Evolutionary conservation across 2,329 filamentous ascomycete species (phyloP), one percentile per base, ranked within the genome.

Genomic region (Fusarium veterinarium): DNA sequence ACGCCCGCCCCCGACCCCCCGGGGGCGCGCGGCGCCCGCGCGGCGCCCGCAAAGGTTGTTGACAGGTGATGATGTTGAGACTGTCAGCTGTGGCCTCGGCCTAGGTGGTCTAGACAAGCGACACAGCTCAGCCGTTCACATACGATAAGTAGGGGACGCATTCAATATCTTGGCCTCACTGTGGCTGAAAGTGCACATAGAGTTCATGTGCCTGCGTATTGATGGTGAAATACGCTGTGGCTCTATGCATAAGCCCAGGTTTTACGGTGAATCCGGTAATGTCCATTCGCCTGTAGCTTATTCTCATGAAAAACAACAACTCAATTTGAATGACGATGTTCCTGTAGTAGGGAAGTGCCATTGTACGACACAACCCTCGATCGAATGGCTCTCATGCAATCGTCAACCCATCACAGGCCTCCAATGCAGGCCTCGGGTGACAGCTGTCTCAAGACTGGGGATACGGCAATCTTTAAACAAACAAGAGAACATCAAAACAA

Each of bases 51-150:
- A 23, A 40, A 38, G n/a, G 53, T 52, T 45, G 41, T 52, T 41
- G 41, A 63, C 49, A 64, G 65, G 57, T 69, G 57, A 45, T 33
- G 51, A 40, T 61, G 30, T 55, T 45, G 44, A 45, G 35, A 60
- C 38, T 57, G 31, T 63, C 67, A 71, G 67, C 56, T 60, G 40
- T 59, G 28, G 46, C 42, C 67, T 51, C 41, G 35, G 69, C 69
- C 70, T 40, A 38, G 55, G 41, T 44, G 31, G 69, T 65, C 69
- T 42, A 56, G 64, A 52, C 55, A 66, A 70, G 65, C 33, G 69
- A 69, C 69, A 65, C 69, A 72, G 65, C 46, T 69, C 62, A 67
- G 64, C 55, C 64, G 41, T 59, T 25, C 60, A 62, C 30, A 48
- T 53, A 28, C 35, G 48, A 41, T 46, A 23, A 38, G 44, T 49